Base-by-base conservation (phyloP, 495 filamentous ascomycete species). In the Haplographium delicatum region DNA sequence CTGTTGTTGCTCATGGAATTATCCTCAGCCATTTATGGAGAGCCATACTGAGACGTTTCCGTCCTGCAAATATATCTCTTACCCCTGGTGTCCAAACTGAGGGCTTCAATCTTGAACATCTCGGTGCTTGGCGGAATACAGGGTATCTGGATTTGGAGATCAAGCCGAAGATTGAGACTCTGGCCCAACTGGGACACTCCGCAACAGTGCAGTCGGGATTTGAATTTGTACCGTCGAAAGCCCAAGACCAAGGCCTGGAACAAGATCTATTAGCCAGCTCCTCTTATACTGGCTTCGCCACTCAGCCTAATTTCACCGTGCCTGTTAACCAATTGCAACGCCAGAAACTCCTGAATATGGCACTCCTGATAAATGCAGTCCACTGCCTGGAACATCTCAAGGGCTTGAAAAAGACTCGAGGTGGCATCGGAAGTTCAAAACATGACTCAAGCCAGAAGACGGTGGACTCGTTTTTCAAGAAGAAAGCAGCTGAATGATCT, bases 1-100 rank as follows among this genome's bases (percentile, higher is more conserved):
- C 79, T 18, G 67, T 91, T 20, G 85, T 91, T 13, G 81, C 88
- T 10, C 89, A 95, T 62, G 89, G 89, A 31, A 80, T 91, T 24
- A 81, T 94, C 19, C 76, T 95, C 1, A 77, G 75, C 18, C 68
- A 79, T 18, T 62, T 95, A 0, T 82, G 88, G 76, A 71, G 72
- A 44, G 71, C 74, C 25, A 65, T 94, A 30, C 59, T 88, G 16
- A 64, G 63, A 3, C 70, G 71, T 23, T 76, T 84, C 57, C 63
- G 72, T 10, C 66, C 69, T 16, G 63, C 58, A 31, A 71, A 58
- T 11, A 63, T 68, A 19, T 24, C 70, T 2, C 34, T 59, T 22
- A 55, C 57, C 8, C 44, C 49, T 30, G 45, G 39, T 20, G 48
- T 64, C 1, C 38, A 34, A 15, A 51, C 18, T 11, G 10, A 18